Conservation (phyloP, 257 asterid species). For the Ocimum tenuiflorum region DNA sequence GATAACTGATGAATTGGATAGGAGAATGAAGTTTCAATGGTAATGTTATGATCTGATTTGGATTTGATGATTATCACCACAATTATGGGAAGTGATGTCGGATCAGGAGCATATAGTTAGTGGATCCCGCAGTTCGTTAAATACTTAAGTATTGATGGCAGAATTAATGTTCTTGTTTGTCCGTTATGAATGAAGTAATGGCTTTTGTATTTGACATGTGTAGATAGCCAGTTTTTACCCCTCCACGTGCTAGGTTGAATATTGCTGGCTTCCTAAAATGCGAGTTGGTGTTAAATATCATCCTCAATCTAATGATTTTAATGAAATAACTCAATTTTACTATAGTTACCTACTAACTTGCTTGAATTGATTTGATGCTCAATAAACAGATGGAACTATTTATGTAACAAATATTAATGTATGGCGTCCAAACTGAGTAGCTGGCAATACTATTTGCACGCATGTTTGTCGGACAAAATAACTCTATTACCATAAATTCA, state of each 20-base stretch:
- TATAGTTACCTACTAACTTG: not conserved
- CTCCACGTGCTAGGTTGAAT: not conserved
- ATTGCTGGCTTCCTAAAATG: not conserved
- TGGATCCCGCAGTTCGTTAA: not conserved
- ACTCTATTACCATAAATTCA: not conserved
- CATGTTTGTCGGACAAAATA: not conserved
- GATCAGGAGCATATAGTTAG: not conserved
- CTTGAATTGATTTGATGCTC: not conserved
- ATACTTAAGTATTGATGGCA: not conserved
- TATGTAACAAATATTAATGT: not conserved
- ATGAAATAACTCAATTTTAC: not conserved
- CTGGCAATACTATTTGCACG: not conserved
- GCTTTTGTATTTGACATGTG: conserved; percentile 17
- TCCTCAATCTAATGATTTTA: not conserved
- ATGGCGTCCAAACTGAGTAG: not conserved
- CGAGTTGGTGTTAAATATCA: not conserved
- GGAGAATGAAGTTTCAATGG: not conserved
- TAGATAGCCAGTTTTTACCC: not conserved
- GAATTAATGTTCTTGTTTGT: conserved; percentile 5
- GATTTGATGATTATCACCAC: conserved; percentile 7
- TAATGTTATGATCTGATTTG: not conserved
- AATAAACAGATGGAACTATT: not conserved
- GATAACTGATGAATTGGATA: not conserved
- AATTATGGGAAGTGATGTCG: conserved; percentile 4
- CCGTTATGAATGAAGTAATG: not conserved